phyloP scores from a whole-genome alignment of 73 alveolate species.

The Stentor roeselii region DNA sequence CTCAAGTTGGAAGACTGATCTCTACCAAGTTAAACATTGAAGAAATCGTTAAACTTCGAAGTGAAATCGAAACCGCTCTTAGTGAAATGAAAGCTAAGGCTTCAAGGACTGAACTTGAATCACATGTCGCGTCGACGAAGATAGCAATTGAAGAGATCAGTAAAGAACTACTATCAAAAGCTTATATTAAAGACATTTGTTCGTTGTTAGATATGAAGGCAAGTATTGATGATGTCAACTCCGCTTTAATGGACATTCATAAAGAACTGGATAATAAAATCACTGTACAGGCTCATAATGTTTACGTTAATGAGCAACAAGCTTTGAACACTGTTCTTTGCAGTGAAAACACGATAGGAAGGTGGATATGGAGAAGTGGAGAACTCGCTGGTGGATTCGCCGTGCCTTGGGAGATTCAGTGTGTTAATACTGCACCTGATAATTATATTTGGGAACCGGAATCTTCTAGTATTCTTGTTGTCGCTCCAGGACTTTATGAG shows the following conservation, averaged over 20 bases:
- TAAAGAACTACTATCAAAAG: constrained; percentile 75
- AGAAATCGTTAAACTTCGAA: neutral
- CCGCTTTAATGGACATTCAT: constrained; percentile 71
- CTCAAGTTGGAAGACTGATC: constrained; percentile 56
- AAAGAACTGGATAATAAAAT: constrained; percentile 71
- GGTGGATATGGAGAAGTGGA: constrained; percentile 96
- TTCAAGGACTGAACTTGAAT: neutral
- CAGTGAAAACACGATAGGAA: constrained; percentile 90
- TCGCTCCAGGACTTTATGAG: constrained; percentile 97
- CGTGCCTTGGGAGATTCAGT: constrained; percentile 96
- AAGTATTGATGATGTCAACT: constrained; percentile 77
- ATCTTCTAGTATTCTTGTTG: constrained; percentile 78
- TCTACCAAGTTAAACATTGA: constrained; percentile 50
- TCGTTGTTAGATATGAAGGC: constrained; percentile 62
- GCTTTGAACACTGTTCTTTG: constrained; percentile 85
- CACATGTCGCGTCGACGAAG: neutral
- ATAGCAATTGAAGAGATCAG: constrained; percentile 75
- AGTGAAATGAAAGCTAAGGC: neutral
- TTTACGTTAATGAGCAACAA: constrained; percentile 72
- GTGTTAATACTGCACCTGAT: constrained; percentile 93
- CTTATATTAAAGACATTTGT: constrained; percentile 69
- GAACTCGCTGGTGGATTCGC: constrained; percentile 71
- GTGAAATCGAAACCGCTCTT: neutral
- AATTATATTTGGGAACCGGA: constrained; percentile 95
- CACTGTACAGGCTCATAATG: constrained; percentile 54